Evolutionary conservation across 305 asterid genomes (phyloP), one percentile per base, ranked within the genome.

Genomic region (Fraxinus floribunda): DNA sequence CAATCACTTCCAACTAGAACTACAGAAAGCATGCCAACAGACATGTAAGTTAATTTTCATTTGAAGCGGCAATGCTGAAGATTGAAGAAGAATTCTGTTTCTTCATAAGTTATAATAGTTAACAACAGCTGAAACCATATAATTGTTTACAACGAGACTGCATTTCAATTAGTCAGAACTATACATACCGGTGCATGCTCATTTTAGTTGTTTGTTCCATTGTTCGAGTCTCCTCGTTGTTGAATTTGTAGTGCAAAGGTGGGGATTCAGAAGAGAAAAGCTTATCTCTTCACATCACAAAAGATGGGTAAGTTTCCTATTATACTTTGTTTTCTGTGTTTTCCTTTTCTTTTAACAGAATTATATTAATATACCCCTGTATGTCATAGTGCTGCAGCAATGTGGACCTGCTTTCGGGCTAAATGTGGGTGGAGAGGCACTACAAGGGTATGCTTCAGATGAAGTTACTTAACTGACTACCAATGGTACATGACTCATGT

Each of bases 361-460:
- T 39, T 57, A 60, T 79, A 72, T 73, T 87, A 81, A 88, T 78
- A 77, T 78, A 24, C 83, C 78, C 85, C 76, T 77, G 75, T 79
- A 66, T 85, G 82, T 88, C 81, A 7, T 89, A 94, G 99, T 26
- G 86, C 84, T 80, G 86, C 89, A 78, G 99, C 99, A 81, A 15
- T 73, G 66, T 94, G 98, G 98, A 92, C 83, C 52, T 95, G 98
- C 87, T 90, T 89, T 89, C 95, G 97, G 78, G 99, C 86, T 81
- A 95, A 87, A 85, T 95, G 99, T 85, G 98, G 97, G 71, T 94
- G 97, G 99, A 90, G 68, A 81, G 99, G 99, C 83, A 26, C 78
- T 20, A 91, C 93, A 10, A 88, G 88, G 79, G 98, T 95, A 95
- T 81, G 92, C 72, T 80, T 83, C 57, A 22, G 62, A 81, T 71